phyloP scores from a whole-genome alignment of 352 stramenopile species.

The Plasmopara muralis region DNA sequence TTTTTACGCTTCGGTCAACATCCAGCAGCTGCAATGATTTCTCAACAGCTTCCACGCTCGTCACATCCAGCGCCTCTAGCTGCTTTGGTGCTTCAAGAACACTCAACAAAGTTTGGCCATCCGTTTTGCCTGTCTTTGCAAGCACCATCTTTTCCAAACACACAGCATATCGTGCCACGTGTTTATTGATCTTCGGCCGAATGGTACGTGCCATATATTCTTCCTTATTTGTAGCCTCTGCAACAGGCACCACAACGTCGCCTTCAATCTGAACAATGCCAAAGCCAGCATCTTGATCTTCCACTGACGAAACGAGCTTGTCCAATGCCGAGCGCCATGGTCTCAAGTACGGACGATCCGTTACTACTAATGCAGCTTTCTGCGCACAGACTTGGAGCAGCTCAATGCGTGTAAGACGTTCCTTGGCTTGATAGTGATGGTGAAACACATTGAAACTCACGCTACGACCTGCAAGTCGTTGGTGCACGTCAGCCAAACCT shows the following conservation, averaged over 20 bases:
- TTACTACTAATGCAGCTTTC: conserved; percentile 61
- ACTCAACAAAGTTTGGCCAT: conserved; percentile 21
- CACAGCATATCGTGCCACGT: conserved; percentile 85
- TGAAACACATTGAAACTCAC: conserved; percentile 64
- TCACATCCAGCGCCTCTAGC: conserved; percentile 39
- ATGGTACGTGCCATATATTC: conserved; percentile 98
- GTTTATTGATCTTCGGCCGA: conserved; percentile 92
- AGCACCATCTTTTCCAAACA: conserved; percentile 37
- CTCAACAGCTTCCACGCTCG: conserved; percentile 21
- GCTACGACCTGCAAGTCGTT: conserved; percentile 36
- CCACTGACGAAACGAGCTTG: conserved; percentile 27
- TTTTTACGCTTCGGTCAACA: conserved; percentile 52
- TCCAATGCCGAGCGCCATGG: conserved; percentile 40
- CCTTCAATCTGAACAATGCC: conserved; percentile 93
- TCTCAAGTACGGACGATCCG: conserved; percentile 70
- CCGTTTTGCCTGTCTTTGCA: conserved; percentile 21
- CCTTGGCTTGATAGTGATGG: conserved; percentile 24
- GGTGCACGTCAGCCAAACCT: conserved; percentile 42
- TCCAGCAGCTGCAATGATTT: conserved; percentile 42
- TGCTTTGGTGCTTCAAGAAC: conserved; percentile 12
- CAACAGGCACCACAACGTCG: conserved; percentile 96
- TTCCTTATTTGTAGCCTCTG: conserved; percentile 87
- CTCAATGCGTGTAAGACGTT: conserved; percentile 24
- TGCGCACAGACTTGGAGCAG: conserved; percentile 39
- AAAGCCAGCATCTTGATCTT: conserved; percentile 25